Percentiles rank a stretch among this genome's conserved stretches.
Conservation (phyloP, 352 stramenopile genomes). For the Globisporangium acanthophoron region DNA sequence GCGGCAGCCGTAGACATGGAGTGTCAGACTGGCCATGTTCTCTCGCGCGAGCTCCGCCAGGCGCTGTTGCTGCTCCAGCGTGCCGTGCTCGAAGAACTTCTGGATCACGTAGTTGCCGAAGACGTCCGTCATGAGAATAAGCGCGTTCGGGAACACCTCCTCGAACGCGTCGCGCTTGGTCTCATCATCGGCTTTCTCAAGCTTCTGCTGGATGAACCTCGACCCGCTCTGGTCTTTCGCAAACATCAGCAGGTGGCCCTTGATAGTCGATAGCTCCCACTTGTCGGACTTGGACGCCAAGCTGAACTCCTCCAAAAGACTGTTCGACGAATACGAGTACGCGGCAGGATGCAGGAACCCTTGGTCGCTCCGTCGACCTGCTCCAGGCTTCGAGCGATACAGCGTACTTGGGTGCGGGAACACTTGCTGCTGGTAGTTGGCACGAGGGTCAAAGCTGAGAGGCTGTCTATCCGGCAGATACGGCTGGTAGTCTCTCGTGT, state of each 20-base stretch:
- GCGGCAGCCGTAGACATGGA: constrained; percentile 96
- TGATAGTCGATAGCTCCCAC: constrained; percentile 75
- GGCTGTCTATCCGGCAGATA: neutral
- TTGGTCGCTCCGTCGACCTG: constrained; percentile 21
- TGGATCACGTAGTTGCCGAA: constrained; percentile 99
- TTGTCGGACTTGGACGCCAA: constrained; percentile 62
- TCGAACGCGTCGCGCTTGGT: constrained; percentile 70
- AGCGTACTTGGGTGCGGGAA: constrained; percentile 19
- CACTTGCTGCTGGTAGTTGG: constrained; percentile 19
- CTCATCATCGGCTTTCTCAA: constrained; percentile 79
- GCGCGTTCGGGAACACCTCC: constrained; percentile 76
- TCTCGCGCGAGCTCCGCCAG: constrained; percentile 86
- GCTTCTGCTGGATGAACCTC: constrained; percentile 86
- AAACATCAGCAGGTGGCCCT: constrained; percentile 83
- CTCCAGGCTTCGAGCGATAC: constrained; percentile 27
- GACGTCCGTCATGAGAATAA: constrained; percentile 90
- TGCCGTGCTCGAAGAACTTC: constrained; percentile 96
- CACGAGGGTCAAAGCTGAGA: constrained; percentile 16
- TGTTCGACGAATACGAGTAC: constrained; percentile 65
- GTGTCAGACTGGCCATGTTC: constrained; percentile 93
- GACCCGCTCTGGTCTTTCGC: constrained; percentile 82
- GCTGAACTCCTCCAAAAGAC: constrained; percentile 80
- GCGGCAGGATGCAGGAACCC: constrained; percentile 47
- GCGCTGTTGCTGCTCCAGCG: constrained; percentile 75
- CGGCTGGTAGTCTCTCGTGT: constrained; percentile 2